Evolutionary conservation across 371 early-diverging fungal genomes (phyloP), one percentile per base, ranked within the genome.

Genomic region (Actinomortierella ambigua): DNA sequence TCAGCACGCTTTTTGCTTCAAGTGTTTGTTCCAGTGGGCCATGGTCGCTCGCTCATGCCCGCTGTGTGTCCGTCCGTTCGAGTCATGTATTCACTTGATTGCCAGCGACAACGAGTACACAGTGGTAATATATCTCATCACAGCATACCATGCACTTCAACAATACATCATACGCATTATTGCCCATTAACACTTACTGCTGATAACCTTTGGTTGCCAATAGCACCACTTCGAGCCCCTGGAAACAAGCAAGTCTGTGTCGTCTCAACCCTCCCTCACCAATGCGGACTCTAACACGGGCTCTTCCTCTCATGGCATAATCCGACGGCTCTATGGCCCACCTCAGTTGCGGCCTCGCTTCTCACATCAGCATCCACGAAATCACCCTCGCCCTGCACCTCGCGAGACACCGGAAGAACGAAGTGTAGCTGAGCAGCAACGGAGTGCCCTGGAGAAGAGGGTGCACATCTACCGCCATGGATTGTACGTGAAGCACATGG

Each of bases 1-100:
- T 43, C 68, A 50, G 7, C 75, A 73, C 28, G 67, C 67, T 14
- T 73, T 73, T 40, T 66, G 68, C 49, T 63, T 63, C 27, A 53
- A 53, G 22, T 67, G 73, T 41, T 59, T 73, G 11, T 17, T 63
- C 3, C 68, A 73, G 26, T 73, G 68, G 68, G 59, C 63, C 14
- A 54, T 56, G 41, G 29, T 73, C 29, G 55, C 73, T 7, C 68
- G 48, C 23, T 59, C 73, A 8, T 73, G 68, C 17, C 73, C 73
- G 1, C 63, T 73, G 6, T 73, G 73, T 22, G 42, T 67, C 22
- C 63, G 49, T 23, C 23, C 46, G 13, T 67, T 73, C 29, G 50
- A 53, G 1, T 50, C 49, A 8, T 67, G 67, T 22, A 49, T 73
- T 26, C 64, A 67, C 29, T 40, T 63, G n/a, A 73, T 73, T 39